phyloP scores from a whole-genome alignment of 306 rosid species.

The Canavalia gladiata region DNA sequence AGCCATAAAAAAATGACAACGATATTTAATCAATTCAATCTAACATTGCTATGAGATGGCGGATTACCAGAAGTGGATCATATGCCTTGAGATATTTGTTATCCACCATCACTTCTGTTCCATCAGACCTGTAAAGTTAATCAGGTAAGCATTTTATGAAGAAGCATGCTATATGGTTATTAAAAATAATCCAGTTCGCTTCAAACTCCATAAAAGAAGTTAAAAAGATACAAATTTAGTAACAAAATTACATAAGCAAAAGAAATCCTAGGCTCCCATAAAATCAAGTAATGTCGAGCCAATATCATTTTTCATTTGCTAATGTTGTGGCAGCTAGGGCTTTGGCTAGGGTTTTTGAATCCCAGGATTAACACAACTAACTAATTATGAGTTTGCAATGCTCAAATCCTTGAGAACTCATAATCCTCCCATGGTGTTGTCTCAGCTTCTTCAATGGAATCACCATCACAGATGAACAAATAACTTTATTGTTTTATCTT shows the following conservation, averaged over 20 bases:
- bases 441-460: too few species aligned
- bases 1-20: conserved; percentile 27
- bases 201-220: conserved; percentile 4
- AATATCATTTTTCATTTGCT: neutral
- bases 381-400: too few species aligned
- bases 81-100: conserved; percentile 86
- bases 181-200: neutral
- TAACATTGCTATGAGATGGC: conserved; percentile 10
- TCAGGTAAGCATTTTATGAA: conserved; percentile 33
- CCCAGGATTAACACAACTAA: neutral
- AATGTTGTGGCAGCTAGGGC: neutral
- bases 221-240: conserved; percentile 3
- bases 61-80: conserved; percentile 82
- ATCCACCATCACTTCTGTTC: conserved; percentile 84
- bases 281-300: neutral
- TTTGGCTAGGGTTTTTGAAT: too few species aligned
- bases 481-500: too few species aligned
- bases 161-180: conserved; percentile 33
- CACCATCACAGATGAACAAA: too few species aligned
- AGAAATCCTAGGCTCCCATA: neutral
- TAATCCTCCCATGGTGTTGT: too few species aligned
- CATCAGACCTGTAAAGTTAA: conserved; percentile 73
- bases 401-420: too few species aligned
- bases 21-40: conserved; percentile 13
- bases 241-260: conserved; percentile 17